Base-by-base conservation (phyloP, 139 green algal species). In the Chlamydomonas sp. region DNA sequence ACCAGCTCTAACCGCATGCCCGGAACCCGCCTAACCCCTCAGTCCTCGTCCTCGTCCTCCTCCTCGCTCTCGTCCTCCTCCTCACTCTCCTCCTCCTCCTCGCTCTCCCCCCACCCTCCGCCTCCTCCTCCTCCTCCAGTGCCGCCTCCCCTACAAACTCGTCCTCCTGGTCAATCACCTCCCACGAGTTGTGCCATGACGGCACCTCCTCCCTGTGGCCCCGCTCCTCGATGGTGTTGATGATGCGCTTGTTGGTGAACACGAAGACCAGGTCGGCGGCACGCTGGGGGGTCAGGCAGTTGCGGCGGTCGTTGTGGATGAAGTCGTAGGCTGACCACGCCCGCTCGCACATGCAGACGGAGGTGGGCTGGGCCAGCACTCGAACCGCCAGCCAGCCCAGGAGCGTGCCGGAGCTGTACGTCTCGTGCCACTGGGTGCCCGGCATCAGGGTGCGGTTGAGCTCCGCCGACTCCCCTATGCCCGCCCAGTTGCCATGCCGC, bases 291-390 rank as follows among this genome's bases (percentile, higher is more conserved):
- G 49, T 63, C 68, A 91, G 84, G 58, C 61, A 73, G 74, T 91
- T 91, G 72, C 83, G 78, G 49, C 68, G 78, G 12, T 77, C 81
- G 71, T 18, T 84, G 59, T 89, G 84, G 60, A 91, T 87, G 72
- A 91, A 91, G 61, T 76, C 89, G 79, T 89, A 91, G 20, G 84
- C 7, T 18, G 78, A 88, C 89, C 89, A 89, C 69, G 88, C 89
- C 31, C 89, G 83, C 89, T 91, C 83, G 16, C 83, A 89, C 3
- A 59, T 18, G 62, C 62, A 73, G 1, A 62, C 61, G 6, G 78
- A 83, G 4, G 78, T n/a, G 62, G 78, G 62, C 62, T 62, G 17
- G 1, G 62, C 62, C 18, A 83, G 62, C 18, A 83, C 62, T 18
- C 20, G 18, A 7, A 83, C 60, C 3, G 78, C 78, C 18, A 83